Conservation (phyloP, 1,284 basidiomycete species). For the Microbotryum lychnidis-dioicae region DNA sequence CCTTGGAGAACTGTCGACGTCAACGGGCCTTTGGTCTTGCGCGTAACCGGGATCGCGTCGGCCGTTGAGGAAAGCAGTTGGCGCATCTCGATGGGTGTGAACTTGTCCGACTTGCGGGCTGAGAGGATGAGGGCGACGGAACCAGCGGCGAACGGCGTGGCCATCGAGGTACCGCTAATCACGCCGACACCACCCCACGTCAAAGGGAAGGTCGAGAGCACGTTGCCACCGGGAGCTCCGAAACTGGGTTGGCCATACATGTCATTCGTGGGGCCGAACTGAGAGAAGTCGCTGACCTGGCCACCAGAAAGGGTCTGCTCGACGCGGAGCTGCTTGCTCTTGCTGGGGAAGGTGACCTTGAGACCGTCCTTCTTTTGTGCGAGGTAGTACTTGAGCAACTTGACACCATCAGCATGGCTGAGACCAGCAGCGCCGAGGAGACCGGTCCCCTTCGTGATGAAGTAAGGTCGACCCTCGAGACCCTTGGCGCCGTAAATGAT, state of each 20-base stretch:
- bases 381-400: too few relatives aligned
- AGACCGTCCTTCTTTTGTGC: too few relatives aligned
- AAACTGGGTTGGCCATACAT: slow-evolving; percentile 53
- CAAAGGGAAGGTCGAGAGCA: slow-evolving; percentile 54
- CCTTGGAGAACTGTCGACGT: not conserved
- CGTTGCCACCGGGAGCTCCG: slow-evolving; percentile 53
- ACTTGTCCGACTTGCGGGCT: slow-evolving; percentile 47
- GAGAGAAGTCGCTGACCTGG: slow-evolving; percentile 48
- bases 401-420: too few relatives aligned
- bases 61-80: slow-evolving; percentile 56
- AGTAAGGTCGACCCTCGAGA: too few relatives aligned
- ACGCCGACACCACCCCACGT: slow-evolving; percentile 46
- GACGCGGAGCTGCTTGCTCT: slow-evolving; percentile 38
- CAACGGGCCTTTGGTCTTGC: too few relatives aligned
- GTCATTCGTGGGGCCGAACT: slow-evolving; percentile 55
- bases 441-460: too few relatives aligned
- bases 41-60: slow-evolving; percentile 44
- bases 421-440: too few relatives aligned
- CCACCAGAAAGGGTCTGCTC: slow-evolving; percentile 41
- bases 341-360: too few relatives aligned
- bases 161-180: slow-evolving; percentile 43
- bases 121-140: slow-evolving; percentile 56
- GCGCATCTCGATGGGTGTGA: slow-evolving; percentile 45
- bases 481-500: too few relatives aligned
- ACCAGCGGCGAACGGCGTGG: slow-evolving; percentile 51